phyloP scores from a whole-genome alignment of 495 filamentous ascomycete species.

The Penicillium atrosanguineum region DNA sequence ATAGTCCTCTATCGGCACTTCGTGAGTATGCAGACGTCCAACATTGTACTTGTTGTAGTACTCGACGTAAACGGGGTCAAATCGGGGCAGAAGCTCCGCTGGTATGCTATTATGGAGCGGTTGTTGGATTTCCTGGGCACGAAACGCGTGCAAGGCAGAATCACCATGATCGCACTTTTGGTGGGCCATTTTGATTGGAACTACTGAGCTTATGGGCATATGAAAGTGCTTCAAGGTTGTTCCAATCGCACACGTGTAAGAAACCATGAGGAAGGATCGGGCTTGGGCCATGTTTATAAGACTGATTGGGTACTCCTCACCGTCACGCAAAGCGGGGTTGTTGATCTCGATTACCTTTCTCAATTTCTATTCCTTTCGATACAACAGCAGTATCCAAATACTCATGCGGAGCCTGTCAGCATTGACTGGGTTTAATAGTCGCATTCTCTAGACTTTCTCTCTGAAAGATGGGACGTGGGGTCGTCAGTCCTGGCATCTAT shows the following conservation, averaged over 20 bases:
- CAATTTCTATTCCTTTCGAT: neutral
- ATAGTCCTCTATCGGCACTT: slow-evolving; percentile 44
- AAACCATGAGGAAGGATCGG: neutral
- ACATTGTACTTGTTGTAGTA: slow-evolving; percentile 39
- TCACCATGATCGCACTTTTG: neutral
- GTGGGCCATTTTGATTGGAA: slow-evolving; percentile 11
- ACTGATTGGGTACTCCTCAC: slow-evolving; percentile 1
- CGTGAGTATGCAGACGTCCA: slow-evolving; percentile 41
- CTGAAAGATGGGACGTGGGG: neutral
- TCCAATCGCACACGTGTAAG: neutral
- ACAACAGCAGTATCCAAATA: neutral
- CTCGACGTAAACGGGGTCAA: slow-evolving; percentile 35
- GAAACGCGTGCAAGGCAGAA: slow-evolving; percentile 23
- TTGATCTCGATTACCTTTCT: neutral
- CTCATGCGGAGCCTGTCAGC: neutral
- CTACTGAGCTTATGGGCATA: no score
- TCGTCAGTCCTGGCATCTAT: neutral
- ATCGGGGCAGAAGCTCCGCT: slow-evolving; percentile 26
- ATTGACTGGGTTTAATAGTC: neutral
- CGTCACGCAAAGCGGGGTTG: slow-evolving; percentile 1
- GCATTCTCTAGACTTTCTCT: neutral
- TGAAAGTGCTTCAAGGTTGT: neutral
- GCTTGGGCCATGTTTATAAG: neutral
- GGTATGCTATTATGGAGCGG: slow-evolving; percentile 42
- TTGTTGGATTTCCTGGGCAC: slow-evolving; percentile 19